Evolutionary conservation across 371 early-diverging fungal genomes (phyloP), one percentile per base, ranked within the genome.

Genomic region (Actinomucor elegans): DNA sequence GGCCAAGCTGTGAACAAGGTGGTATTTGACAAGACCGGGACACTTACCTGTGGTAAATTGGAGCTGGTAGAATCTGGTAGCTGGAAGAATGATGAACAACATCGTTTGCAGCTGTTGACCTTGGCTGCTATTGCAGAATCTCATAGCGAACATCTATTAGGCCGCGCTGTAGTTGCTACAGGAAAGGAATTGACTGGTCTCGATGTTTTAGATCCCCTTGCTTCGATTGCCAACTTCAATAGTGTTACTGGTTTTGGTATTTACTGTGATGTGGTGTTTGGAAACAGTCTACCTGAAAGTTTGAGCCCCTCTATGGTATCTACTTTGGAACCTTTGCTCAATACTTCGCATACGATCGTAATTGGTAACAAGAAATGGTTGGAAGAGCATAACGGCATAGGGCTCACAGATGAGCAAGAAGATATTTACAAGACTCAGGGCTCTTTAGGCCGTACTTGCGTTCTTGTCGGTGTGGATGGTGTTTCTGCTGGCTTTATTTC

Each of bases 1-100:
- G 94, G 93, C 3, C 83, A 89, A 48, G 75, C 72, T 31, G 76
- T 97, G 12, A 90, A 88, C 55, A 92, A 88, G 48, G 74, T 96
- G 0, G 85, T 97, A 21, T 97, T 98, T 71, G 98, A 98, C 74
- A 98, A 98, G 75, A 98, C 98, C 3, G 98, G 97, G 31, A 98
- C 98, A 0, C 63, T 98, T 36, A 98, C 98, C 11, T 52, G 67
- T 5, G 98, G 98, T 34, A 83, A 89, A 49, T 67, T 97, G 50
- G 66, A 81, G 11, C 93, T 98, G 3, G 85, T 87, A 0, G 65
- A 74, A 18, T 67, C 73, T 45, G 42, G 36, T 4, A 27, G 52
- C 29, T 66, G 67, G 52, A 37, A 57, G 15, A 36, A 41, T 11
- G 4, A 34, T 36, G 36, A 66, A 49, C 17, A 44, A 35, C 28